Base-by-base conservation (phyloP, 192 early-diverging fungal genomes). In the Entophlyctis luteolus region DNA sequence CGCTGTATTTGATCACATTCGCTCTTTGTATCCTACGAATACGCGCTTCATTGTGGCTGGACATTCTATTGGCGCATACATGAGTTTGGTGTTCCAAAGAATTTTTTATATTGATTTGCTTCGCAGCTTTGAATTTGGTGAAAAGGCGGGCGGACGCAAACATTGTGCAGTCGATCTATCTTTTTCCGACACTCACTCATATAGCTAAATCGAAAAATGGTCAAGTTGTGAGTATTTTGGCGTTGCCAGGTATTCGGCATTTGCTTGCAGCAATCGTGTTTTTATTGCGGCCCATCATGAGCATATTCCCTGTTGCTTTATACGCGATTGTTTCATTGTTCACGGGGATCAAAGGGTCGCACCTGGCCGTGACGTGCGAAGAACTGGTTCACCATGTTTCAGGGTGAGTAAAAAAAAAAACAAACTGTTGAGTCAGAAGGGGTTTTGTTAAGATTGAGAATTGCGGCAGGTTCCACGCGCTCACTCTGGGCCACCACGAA, bases 161-260 rank as follows among this genome's bases (percentile, higher is more conserved):
- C 23, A 84, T 93, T n/a, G 70, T 76, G 34, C 84, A 82, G 16
- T 54, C 88, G 3, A 84, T 91, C 59, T 72, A 74, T 0, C 73
- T 96, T 48, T 96, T 94, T 63, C 93, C 93, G 18, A 89, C 92
- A 0, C 65, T 96, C 6, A 87, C 87, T 25, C 69, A 85, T 22
- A 92, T 96, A 45, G 86, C 82, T 1, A 70, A 80, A n/a, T 91
- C 89, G 20, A 90, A 90, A 0, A 87, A 88, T 12, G 93, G 91
- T 14, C 77, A 77, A 8, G 34, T 54, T 35, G 62, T 74, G 18
- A 14, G 46, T 5, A 39, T 27, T 12, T 23, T 72, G 3, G 65
- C 58, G 1, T 18, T 63, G 2, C 67, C 74, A 16, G 42, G 70
- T 0, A 22, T 76, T 35, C 74, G 79, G 37, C 56, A 67, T 27